A percentile compares a stretch with the other conserved stretches of the same genome.
These are phyloP conservation scores for Neocallimastix lanati DNA, from an alignment of 192 early-diverging fungal genomes.

Conservation along the genomic window DNA sequence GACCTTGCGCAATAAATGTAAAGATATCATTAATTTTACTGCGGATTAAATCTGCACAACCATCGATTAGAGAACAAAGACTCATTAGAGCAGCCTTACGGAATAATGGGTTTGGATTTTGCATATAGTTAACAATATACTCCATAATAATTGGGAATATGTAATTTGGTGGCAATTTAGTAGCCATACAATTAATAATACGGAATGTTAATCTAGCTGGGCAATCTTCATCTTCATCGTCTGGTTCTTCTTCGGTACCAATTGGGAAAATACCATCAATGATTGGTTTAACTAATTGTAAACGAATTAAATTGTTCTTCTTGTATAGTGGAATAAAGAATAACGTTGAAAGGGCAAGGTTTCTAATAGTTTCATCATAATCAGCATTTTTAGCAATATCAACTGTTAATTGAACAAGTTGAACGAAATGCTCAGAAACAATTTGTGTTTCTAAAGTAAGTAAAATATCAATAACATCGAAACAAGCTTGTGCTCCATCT, in stretches of 20 bases:
- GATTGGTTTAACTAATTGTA: conserved; percentile 63
- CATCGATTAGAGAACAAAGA: conserved; percentile 64
- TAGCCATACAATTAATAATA: conserved; percentile 60
- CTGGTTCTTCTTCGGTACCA: conserved; percentile 54
- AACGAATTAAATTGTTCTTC: conserved; percentile 63
- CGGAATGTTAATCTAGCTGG: conserved; percentile 47
- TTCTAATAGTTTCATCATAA: conserved; percentile 48
- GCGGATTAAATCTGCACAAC: conserved; percentile 69
- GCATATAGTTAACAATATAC: conserved; percentile 58
- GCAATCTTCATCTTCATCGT: conserved; percentile 17
- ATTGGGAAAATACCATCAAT: conserved; percentile 67
- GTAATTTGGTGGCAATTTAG: conserved; percentile 68
- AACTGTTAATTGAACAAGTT: conserved; percentile 67
- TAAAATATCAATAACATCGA: conserved; percentile 73
- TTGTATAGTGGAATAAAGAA: conserved; percentile 15
- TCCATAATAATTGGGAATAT: conserved; percentile 65
- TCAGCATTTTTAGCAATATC: conserved; percentile 47
- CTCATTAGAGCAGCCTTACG: conserved; percentile 79
- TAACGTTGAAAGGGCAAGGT: conserved; percentile 52
- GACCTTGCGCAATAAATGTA: conserved; percentile 48
- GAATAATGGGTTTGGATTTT: conserved; percentile 47
- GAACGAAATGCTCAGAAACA: conserved; percentile 34
- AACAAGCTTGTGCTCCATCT: conserved; percentile 53
- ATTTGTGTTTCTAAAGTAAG: conserved; percentile 32
- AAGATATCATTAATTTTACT: conserved; percentile 61